These are phyloP conservation scores for Arthrinium phaeospermum DNA, from an alignment of 2,329 filamentous ascomycete species.

Conservation along the genomic window DNA sequence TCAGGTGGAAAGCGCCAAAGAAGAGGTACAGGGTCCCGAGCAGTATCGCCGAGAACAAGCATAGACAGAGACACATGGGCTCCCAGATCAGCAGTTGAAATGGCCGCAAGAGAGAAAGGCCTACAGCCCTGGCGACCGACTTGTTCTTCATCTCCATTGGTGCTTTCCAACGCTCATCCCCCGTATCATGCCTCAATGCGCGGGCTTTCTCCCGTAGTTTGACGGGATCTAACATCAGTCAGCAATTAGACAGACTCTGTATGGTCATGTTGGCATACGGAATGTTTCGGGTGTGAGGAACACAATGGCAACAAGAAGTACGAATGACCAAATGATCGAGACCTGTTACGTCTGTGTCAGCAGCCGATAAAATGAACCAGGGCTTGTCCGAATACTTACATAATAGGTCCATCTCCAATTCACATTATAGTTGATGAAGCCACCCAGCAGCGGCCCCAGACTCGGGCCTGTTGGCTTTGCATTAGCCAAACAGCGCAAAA, in stretches of 20 bases:
- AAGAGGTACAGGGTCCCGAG: constrained; percentile 89
- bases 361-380: constrained; percentile 15
- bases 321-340: constrained; percentile 80
- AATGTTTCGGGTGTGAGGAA: constrained; percentile 88
- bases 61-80: constrained; percentile 85
- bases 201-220: constrained; percentile 76
- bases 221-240: constrained; percentile 57
- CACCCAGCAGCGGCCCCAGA: constrained; percentile 68
- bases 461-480: constrained; percentile 51
- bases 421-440: constrained; percentile 80
- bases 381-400: constrained; percentile 34
- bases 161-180: constrained; percentile 77
- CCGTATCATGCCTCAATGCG: constrained; percentile 73
- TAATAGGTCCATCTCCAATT: constrained; percentile 87
- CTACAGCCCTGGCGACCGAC: constrained; percentile 68
- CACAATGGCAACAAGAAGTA: constrained; percentile 67
- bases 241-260: neutral
- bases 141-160: constrained; percentile 75
- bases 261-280: constrained; percentile 48
- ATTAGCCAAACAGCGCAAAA: neutral
- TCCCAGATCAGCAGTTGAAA: constrained; percentile 81
- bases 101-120: constrained; percentile 67
- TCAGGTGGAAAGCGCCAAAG: constrained; percentile 84
- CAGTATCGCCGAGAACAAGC: constrained; percentile 82
- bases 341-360: constrained; percentile 43